Evolutionary conservation across 495 filamentous ascomycete genomes (phyloP).

Genomic region (Cercophora samala): DNA sequence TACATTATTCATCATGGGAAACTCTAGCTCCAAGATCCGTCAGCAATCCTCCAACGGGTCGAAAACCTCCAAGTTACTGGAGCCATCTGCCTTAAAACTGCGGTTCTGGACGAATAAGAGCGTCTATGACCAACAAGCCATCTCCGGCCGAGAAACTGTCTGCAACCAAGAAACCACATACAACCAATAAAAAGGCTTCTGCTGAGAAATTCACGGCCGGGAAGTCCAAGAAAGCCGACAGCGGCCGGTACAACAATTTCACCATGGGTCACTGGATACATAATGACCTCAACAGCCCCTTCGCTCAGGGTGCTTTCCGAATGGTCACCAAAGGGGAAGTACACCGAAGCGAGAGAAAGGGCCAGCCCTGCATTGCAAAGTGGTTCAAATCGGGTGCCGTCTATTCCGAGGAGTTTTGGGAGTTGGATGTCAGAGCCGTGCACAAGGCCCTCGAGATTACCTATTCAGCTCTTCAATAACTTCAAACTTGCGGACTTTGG

Average conservation of each 20-base stretch:
- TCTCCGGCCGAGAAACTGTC: no score
- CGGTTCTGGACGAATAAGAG: no score
- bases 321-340: slow-evolving; percentile 34
- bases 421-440: slow-evolving; percentile 35
- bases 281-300: slow-evolving; percentile 21
- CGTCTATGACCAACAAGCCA: no score
- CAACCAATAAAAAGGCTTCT: no score
- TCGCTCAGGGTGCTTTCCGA: slow-evolving; percentile 34
- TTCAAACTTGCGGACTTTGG: slow-evolving; percentile 26
- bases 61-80: no score
- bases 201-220: no score
- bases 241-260: slow-evolving; percentile 31
- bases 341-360: slow-evolving; percentile 22
- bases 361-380: slow-evolving; percentile 36
- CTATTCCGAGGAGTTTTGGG: slow-evolving; percentile 34
- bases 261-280: neutral
- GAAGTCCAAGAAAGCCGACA: no score
- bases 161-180: no score
- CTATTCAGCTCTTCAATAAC: slow-evolving; percentile 36
- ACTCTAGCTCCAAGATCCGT: no score
- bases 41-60: no score
- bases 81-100: no score
- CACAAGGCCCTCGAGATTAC: slow-evolving; percentile 35
- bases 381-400: slow-evolving; percentile 36
- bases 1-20: no score